A percentile compares a stretch with the other conserved stretches of the same genome.
These are phyloP conservation scores for Suillus subalutaceus DNA, from an alignment of 768 basidiomycete species.

Conservation along the genomic window DNA sequence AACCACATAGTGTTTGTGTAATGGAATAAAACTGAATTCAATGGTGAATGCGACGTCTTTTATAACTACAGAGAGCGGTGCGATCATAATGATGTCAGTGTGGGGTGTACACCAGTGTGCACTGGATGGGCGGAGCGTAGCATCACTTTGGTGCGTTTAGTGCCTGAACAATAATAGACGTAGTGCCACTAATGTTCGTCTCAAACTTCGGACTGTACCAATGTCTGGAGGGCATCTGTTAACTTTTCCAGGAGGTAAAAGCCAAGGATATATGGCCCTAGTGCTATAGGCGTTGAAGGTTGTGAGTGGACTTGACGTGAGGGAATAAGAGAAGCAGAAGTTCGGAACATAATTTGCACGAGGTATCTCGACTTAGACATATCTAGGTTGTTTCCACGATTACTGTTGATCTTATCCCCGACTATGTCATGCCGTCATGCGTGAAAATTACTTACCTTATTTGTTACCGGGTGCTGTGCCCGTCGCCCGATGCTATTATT, in stretches of 20 bases:
- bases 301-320: slow-evolving; percentile 61
- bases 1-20: slow-evolving; percentile 25
- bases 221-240: too few relatives aligned
- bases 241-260: too few relatives aligned
- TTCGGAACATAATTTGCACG: background rate
- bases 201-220: too few relatives aligned
- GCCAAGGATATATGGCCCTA: slow-evolving; percentile 89
- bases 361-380: background rate
- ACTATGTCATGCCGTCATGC: too few relatives aligned
- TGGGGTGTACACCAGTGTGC: background rate
- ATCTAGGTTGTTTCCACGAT: background rate
- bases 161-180: too few relatives aligned
- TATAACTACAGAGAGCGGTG: background rate
- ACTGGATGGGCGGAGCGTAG: too few relatives aligned
- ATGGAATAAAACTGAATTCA: background rate
- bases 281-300: slow-evolving; percentile 65
- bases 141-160: too few relatives aligned
- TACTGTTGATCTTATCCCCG: too few relatives aligned
- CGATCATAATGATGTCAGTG: background rate
- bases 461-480: too few relatives aligned
- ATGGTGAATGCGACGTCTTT: background rate
- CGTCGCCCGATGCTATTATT: too few relatives aligned
- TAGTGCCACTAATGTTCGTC: too few relatives aligned
- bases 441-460: too few relatives aligned
- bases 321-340: slow-evolving; percentile 36